Base-by-base conservation (phyloP, 805 yeast species). In the Pichia thaimueangensis region DNA sequence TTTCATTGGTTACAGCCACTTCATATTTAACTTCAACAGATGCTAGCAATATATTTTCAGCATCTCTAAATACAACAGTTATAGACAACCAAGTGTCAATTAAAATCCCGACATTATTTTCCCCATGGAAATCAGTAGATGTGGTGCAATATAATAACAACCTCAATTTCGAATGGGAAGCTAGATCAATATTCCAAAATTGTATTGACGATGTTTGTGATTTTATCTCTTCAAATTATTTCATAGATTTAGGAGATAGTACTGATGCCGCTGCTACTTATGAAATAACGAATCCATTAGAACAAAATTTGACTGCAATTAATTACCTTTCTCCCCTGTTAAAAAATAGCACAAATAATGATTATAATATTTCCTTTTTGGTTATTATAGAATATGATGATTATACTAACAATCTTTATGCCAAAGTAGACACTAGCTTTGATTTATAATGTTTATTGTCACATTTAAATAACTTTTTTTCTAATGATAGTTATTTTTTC, bases 241-340 rank as follows among this genome's bases (percentile, higher is more conserved):
- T 19, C 4, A 3, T 6, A 6, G 43, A 40, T n/a, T 25, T 40
- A 4, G 37, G 43, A n/a, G 39, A 35, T 17, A 17, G 28, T 4
- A 27, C 24, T 10, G 43, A 40, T 17, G 35, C 33, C n/a, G 43
- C 43, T n/a, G 43, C 33, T 4, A 15, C 27, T 5, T 40, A 25
- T 16, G 30, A 34, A 29, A 15, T 24, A 29, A 9, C 10, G 8
- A 25, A 25, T 27, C 33, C 41, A 9, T 2, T 25, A 9, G 16
- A 23, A 5, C n/a, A 20, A 12, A 12, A 17, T 5, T 10, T 24
- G 12, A 21, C 34, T 4, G 15, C 23, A 15, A 20, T 40, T 15
- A 40, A 23, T n/a, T 40, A 34, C 27, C 6, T 29, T 9, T 40
- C 43, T n/a, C 43, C 43, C 1, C 2, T 3, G 13, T 15, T 40